A percentile compares a stretch with the other conserved stretches of the same genome.
phyloP scores from a whole-genome alignment of 2,329 filamentous ascomycete species.

The Aspergillus fischeri region DNA sequence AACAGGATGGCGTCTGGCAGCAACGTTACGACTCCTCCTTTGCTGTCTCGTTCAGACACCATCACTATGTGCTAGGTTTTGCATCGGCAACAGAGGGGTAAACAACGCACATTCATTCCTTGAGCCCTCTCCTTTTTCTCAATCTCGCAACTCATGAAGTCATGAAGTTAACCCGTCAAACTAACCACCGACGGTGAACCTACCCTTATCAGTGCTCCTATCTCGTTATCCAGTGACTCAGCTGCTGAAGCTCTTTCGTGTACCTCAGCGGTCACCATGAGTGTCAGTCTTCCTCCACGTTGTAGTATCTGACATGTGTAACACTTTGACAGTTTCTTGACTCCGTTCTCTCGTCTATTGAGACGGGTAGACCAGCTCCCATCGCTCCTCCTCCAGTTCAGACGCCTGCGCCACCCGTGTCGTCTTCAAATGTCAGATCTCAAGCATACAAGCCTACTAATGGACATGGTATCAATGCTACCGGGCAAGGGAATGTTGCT shows the following conservation, averaged over 20 bases:
- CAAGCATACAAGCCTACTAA: conserved; percentile 20
- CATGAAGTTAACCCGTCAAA: conserved; percentile 37
- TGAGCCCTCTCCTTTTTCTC: neutral
- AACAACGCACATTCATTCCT: conserved; percentile 3
- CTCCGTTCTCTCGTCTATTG: conserved; percentile 49
- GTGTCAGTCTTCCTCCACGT: conserved; percentile 26
- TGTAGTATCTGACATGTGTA: conserved; percentile 11
- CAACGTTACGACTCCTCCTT: conserved; percentile 9
- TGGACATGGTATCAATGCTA: conserved; percentile 11
- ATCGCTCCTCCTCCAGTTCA: conserved; percentile 22
- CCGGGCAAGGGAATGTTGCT: conserved; percentile 15
- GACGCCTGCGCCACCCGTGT: conserved; percentile 20
- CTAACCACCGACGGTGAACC: conserved; percentile 38
- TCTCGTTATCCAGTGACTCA: conserved; percentile 1
- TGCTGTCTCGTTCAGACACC: conserved; percentile 6
- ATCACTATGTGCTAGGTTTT: neutral
- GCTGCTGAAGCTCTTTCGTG: neutral
- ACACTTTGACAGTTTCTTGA: conserved; percentile 43
- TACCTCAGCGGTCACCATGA: conserved; percentile 27
- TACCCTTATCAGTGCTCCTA: conserved; percentile 13
- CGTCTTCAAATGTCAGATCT: conserved; percentile 20
- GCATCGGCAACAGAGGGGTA: neutral
- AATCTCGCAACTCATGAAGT: conserved; percentile 22
- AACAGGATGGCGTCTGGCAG: conserved; percentile 15
- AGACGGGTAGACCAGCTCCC: conserved; percentile 36